Conservation (phyloP, 768 basidiomycete species). For the Lentinula aciculospora region DNA sequence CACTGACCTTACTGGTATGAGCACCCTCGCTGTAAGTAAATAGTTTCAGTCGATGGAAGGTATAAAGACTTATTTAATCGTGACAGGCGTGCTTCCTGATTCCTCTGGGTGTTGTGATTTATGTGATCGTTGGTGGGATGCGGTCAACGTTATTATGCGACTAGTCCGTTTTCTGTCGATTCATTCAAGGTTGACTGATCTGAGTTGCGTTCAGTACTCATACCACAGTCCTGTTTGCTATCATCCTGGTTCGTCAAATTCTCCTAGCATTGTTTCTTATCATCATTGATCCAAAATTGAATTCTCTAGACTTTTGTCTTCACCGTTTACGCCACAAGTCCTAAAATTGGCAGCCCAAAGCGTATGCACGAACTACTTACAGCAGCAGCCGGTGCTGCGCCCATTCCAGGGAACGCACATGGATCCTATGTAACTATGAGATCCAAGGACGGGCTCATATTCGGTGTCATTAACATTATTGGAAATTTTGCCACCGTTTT, state of each 20-base stretch:
- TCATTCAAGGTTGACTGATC: neutral
- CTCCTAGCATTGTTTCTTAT: neutral
- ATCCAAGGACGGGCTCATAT: slow-evolving; percentile 72
- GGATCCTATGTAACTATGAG: slow-evolving; percentile 85
- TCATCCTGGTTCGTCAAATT: slow-evolving; percentile 51
- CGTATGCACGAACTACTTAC: slow-evolving; percentile 78
- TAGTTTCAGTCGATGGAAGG: neutral
- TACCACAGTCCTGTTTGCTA: slow-evolving; percentile 79
- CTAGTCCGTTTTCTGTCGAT: slow-evolving; percentile 48
- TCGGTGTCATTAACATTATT: slow-evolving; percentile 83
- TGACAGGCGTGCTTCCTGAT: slow-evolving; percentile 81
- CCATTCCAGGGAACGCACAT: slow-evolving; percentile 76
- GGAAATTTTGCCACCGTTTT: slow-evolving; percentile 74
- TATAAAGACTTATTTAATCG: neutral
- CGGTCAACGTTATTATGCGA: slow-evolving; percentile 82
- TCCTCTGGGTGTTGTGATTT: slow-evolving; percentile 82
- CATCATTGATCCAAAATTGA: slow-evolving; percentile 8
- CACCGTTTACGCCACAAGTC: slow-evolving; percentile 76
- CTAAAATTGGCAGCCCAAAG: slow-evolving; percentile 71
- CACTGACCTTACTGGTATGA: slow-evolving; percentile 83
- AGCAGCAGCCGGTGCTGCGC: slow-evolving; percentile 44
- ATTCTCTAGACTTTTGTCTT: slow-evolving; percentile 45
- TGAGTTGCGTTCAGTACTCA: slow-evolving; percentile 55
- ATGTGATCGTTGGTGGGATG: slow-evolving; percentile 86
- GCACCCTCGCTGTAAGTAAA: slow-evolving; percentile 62